These are phyloP conservation scores for Colletotrichum orbiculare DNA, from an alignment of 2,329 filamentous ascomycete genomes.

Conservation along the genomic window DNA sequence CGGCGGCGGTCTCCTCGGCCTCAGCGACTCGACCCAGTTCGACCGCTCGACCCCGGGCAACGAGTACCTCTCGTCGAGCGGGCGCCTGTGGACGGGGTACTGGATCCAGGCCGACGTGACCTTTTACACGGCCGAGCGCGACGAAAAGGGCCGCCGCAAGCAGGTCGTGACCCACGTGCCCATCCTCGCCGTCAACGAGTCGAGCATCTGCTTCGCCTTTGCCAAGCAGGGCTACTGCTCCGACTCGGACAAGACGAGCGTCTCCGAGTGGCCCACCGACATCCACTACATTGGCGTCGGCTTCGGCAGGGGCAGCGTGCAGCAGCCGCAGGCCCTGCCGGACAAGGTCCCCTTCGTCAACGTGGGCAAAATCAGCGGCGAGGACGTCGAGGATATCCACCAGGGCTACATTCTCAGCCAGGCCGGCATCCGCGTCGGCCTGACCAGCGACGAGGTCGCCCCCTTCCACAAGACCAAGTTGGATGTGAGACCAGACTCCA, in stretches of 20 bases:
- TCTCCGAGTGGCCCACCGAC: constrained; percentile 5
- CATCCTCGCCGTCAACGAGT: constrained; percentile 7
- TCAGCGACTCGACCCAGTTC: background rate
- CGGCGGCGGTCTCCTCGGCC: constrained; percentile 6
- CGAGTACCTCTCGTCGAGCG: constrained; percentile 18
- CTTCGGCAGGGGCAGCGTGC: constrained; percentile 7
- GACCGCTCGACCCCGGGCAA: constrained; percentile 7
- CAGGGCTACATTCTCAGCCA: constrained; percentile 17
- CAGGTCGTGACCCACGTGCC: background rate
- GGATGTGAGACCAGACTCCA: background rate
- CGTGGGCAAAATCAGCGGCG: background rate
- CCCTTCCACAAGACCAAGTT: constrained; percentile 13
- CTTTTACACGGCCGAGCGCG: background rate
- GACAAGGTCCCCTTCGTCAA: constrained; percentile 2
- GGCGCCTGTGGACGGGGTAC: constrained; percentile 7
- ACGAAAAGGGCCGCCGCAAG: background rate
- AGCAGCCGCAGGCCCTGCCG: background rate
- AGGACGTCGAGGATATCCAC: background rate
- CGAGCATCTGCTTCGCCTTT: constrained; percentile 2
- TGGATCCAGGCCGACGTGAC: constrained; percentile 10
- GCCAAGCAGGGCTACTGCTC: background rate
- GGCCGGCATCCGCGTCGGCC: background rate
- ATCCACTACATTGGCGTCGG: constrained; percentile 23
- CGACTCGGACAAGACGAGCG: constrained; percentile 4
- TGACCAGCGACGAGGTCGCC: constrained; percentile 1